Percentiles rank a stretch among this genome's conserved stretches.
Conservation (phyloP, 768 basidiomycete genomes). For the Sistotremastrum niveocremeum region DNA sequence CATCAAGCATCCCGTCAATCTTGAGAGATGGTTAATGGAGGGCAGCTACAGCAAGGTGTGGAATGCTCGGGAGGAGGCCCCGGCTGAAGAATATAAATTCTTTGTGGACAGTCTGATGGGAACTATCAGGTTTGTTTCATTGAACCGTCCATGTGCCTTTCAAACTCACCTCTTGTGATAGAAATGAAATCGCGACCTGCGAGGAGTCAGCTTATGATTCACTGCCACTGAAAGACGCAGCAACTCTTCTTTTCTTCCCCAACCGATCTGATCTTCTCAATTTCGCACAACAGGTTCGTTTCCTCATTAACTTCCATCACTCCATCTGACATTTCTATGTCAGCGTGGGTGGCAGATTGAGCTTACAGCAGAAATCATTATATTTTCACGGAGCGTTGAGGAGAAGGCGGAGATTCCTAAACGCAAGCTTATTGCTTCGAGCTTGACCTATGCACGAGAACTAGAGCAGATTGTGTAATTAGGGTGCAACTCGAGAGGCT, state of each 20-base stretch:
- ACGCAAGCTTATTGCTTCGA: constrained; percentile 65
- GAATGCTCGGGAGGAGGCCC: constrained; percentile 86
- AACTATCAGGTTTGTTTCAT: constrained; percentile 62
- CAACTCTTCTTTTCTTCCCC: constrained; percentile 84
- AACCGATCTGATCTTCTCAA: constrained; percentile 61
- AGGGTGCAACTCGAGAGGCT: no score
- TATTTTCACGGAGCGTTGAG: constrained; percentile 69
- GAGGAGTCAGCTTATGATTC: constrained; percentile 91
- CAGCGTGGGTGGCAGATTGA: constrained; percentile 82
- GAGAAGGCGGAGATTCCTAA: constrained; percentile 80
- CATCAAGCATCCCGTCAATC: constrained; percentile 76
- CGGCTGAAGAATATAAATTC: constrained; percentile 88
- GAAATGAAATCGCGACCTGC: constrained; percentile 95
- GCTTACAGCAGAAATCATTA: constrained; percentile 52
- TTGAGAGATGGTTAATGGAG: constrained; percentile 98
- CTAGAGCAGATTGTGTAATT: constrained; percentile 79
- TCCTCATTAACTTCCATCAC: background rate
- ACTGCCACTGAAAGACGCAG: constrained; percentile 80
- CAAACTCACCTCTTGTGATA: constrained; percentile 15
- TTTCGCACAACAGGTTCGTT: constrained; percentile 68
- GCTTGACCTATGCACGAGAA: constrained; percentile 71
- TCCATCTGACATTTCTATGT: constrained; percentile 2
- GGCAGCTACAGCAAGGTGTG: constrained; percentile 97
- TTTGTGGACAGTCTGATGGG: constrained; percentile 89
- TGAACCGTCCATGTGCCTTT: background rate